Base-by-base conservation (phyloP, 179 eudicot species). In the Sideroxylon spinosum region DNA sequence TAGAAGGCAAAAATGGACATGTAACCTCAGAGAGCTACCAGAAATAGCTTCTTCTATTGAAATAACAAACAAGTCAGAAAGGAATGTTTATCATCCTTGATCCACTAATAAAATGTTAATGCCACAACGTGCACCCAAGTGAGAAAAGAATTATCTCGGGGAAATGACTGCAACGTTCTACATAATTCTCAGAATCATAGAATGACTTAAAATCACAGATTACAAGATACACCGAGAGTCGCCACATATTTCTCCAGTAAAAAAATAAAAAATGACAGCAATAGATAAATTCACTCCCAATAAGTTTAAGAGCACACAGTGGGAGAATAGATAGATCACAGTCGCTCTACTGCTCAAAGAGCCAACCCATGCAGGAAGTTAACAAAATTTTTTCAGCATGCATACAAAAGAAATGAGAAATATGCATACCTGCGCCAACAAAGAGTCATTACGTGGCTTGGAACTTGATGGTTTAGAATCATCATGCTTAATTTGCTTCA, bases 401-500 rank as follows among this genome's bases (percentile, higher is more conserved):
- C 32, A 71, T 9, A 69, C 37, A 77, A 29, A 53, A 9, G 52
- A 63, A 7, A 66, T 26, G 17, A 72, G 71, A 57, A 75, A 20
- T 57, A 29, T 57, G 74, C 76, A 81, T 81, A 95, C 99, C 98
- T 95, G 94, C 63, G 91, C 89, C 83, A 88, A 32, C 77, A 95
- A 81, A 66, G 92, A 85, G 79, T 93, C 97, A 84, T 84, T 89
- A 46, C 83, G 85, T 19, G 98, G 93, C 85, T 87, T 93, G 79
- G 84, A 60, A 71, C 83, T 82, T 53, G 93, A 68, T 61, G 87
- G 74, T 66, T 85, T 79, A 67, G 95, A 78, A 76, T 89, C 90
- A 73, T 77, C 88, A 70, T 86, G 89, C 68, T 68, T 83, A 19
- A 89, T 49, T 79, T 88, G 92, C 82, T 87, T 92, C 55, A 87